Conservation (phyloP, 2,329 filamentous ascomycete species). For the Nigrograna mackinnonii region DNA sequence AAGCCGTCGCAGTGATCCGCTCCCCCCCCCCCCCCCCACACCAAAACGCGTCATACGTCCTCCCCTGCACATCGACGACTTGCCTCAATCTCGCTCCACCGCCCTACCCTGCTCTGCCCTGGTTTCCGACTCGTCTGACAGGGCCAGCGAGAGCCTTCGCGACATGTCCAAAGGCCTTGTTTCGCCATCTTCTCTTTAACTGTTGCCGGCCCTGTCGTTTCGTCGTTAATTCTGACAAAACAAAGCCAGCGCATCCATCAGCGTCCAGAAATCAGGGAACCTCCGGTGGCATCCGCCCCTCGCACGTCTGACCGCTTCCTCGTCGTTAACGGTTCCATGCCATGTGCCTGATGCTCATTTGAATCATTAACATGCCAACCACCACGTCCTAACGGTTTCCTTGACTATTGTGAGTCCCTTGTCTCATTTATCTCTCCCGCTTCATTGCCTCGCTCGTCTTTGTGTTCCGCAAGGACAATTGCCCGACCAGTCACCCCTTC, state of each 20-base stretch:
- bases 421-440: slow-evolving; percentile 36
- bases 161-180: slow-evolving; percentile 30
- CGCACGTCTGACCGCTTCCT: slow-evolving; percentile 31
- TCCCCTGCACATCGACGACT: slow-evolving; percentile 13
- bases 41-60: slow-evolving; percentile 33
- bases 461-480: slow-evolving; percentile 34
- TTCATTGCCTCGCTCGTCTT: slow-evolving; percentile 12
- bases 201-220: slow-evolving; percentile 21
- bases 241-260: slow-evolving; percentile 26
- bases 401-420: slow-evolving; percentile 35
- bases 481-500: slow-evolving; percentile 27
- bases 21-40: slow-evolving; percentile 12
- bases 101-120: slow-evolving; percentile 8
- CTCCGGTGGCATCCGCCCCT: slow-evolving; percentile 35
- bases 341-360: slow-evolving; percentile 28
- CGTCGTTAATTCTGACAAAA: slow-evolving; percentile 23
- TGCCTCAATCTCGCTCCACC: not conserved
- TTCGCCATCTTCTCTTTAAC: slow-evolving; percentile 14
- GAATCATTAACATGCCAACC: slow-evolving; percentile 24
- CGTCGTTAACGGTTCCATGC: slow-evolving; percentile 16
- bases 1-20: slow-evolving; percentile 2
- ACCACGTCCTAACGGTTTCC: slow-evolving; percentile 19
- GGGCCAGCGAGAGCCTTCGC: slow-evolving; percentile 10
- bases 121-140: slow-evolving; percentile 9
- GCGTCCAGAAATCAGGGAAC: slow-evolving; percentile 32